A percentile compares a stretch with the other conserved stretches of the same genome.
Evolutionary conservation across 2,329 filamentous ascomycete species (phyloP).

Genomic region (Aschersonia sp.): DNA sequence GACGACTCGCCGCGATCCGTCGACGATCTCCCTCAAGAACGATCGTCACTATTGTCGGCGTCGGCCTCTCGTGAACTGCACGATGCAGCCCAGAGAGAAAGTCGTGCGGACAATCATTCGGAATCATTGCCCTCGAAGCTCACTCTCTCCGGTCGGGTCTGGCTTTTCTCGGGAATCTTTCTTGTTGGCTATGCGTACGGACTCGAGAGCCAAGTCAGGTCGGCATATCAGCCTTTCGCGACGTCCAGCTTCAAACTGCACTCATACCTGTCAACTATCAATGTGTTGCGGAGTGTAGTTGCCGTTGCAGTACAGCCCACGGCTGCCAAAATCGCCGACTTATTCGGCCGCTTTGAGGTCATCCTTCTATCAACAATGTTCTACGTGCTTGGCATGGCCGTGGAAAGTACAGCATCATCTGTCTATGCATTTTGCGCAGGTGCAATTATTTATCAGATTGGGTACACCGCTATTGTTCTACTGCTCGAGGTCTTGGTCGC

Average conservation of each 20-base stretch:
- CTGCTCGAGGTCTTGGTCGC: constrained; percentile 46
- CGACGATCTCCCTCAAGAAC: too few relatives aligned
- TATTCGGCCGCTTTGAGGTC: constrained; percentile 47
- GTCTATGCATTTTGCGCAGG: constrained; percentile 37
- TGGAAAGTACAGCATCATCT: constrained; percentile 33
- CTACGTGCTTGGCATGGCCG: constrained; percentile 36
- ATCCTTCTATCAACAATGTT: constrained; percentile 39
- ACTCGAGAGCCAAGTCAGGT: constrained; percentile 36
- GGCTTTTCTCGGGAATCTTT: constrained; percentile 42
- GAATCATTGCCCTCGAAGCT: constrained; percentile 18
- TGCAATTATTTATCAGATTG: constrained; percentile 40
- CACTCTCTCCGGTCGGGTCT: constrained; percentile 27
- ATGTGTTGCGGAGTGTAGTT: constrained; percentile 41
- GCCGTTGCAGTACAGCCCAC: constrained; percentile 43
- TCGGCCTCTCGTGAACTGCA: too few relatives aligned
- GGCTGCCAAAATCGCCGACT: constrained; percentile 46
- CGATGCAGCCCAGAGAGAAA: too few relatives aligned
- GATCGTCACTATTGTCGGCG: too few relatives aligned
- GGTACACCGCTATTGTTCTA: constrained; percentile 41
- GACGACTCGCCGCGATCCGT: too few relatives aligned
- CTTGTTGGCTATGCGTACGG: constrained; percentile 46
- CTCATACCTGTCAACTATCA: constrained; percentile 42
- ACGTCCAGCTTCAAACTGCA: constrained; percentile 35
- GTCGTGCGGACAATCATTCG: too few relatives aligned
- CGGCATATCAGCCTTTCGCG: constrained; percentile 38